Base-by-base conservation (phyloP, 192 early-diverging fungal species). In the Haplosporangium gracile region DNA sequence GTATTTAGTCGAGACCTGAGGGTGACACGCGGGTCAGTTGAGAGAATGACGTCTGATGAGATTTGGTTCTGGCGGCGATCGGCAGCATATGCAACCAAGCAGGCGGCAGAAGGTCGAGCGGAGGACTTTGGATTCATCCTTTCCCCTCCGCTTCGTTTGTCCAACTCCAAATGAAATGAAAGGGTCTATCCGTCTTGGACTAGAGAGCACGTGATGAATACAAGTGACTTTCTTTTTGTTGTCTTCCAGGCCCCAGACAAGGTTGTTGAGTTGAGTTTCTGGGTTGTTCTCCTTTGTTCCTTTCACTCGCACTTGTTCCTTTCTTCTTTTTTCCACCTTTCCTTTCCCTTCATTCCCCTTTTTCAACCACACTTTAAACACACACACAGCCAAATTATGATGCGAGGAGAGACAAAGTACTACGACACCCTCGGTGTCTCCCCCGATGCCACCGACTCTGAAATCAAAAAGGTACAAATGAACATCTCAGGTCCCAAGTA, bases 361-460 rank as follows among this genome's bases (percentile, higher is more conserved):
- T 49, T 68, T 60, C 60, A 16, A 69, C 18, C 71, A 38, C 36
- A 65, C n/a, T 40, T n/a, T n/a, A n/a, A 22, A 47, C 18, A 76
- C 39, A 76, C 39, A 75, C 32, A 51, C 42, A 79, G 55, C 29
- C 45, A 71, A 63, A 57, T 13, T 55, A 82, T 82, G 81, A 86
- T 86, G 84, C 70, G 75, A 34, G 84, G 75, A 81, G 84, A 86
- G 5, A 78, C 79, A 74, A 81, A 81, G 63, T 92, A 91, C 77
- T 96, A 96, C 90, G 96, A 96, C 63, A 83, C 88, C 40, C 90
- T 96, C 38, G 95, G 92, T 69, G 93, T 95, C 39, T 82, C 75
- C 4, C 74, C 85, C 69, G 82, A 79, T 51, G 85, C 90, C 38
- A 47, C 83, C 34, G 90, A 90, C 15, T 45, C 77, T 36, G 90